A percentile compares a stretch with the other conserved stretches of the same genome.
phyloP scores from a whole-genome alignment of 345 rosid genomes.

The Euphorbia lathyris region DNA sequence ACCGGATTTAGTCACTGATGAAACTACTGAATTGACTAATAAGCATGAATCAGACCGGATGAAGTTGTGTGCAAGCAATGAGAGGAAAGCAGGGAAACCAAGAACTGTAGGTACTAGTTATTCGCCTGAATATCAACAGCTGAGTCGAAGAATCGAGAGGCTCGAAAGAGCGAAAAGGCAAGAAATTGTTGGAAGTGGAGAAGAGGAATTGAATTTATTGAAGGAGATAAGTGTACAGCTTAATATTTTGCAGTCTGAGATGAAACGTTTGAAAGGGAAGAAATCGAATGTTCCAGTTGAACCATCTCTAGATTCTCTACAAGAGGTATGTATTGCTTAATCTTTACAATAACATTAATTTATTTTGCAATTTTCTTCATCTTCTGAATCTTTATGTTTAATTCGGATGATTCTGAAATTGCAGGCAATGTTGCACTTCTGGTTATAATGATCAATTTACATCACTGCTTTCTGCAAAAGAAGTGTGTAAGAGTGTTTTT shows the following conservation, averaged over 20 bases:
- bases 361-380: background rate
- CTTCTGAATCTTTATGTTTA: conserved; percentile 12
- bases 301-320: conserved; percentile 25
- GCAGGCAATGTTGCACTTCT: conserved; percentile 85
- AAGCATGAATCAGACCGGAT: conserved; percentile 26
- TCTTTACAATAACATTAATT: background rate
- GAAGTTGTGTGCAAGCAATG: conserved; percentile 23
- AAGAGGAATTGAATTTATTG: conserved; percentile 49
- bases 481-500: background rate
- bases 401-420: conserved; percentile 13
- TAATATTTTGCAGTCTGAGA: conserved; percentile 53
- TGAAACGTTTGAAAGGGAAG: conserved; percentile 43
- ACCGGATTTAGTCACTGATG: conserved; percentile 24
- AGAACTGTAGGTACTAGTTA: conserved; percentile 10
- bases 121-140: conserved; percentile 29
- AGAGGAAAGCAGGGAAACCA: conserved; percentile 25
- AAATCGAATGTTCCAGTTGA: conserved; percentile 29
- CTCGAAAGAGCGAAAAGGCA: conserved; percentile 44
- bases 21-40: conserved; percentile 8
- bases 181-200: conserved; percentile 40
- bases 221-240: conserved; percentile 65
- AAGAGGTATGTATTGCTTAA: conserved; percentile 38
- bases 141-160: conserved; percentile 40
- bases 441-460: conserved; percentile 43
- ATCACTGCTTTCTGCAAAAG: background rate